Evolutionary conservation across 2,329 filamentous ascomycete species (phyloP).

Genomic region (Claviceps humidiphila): DNA sequence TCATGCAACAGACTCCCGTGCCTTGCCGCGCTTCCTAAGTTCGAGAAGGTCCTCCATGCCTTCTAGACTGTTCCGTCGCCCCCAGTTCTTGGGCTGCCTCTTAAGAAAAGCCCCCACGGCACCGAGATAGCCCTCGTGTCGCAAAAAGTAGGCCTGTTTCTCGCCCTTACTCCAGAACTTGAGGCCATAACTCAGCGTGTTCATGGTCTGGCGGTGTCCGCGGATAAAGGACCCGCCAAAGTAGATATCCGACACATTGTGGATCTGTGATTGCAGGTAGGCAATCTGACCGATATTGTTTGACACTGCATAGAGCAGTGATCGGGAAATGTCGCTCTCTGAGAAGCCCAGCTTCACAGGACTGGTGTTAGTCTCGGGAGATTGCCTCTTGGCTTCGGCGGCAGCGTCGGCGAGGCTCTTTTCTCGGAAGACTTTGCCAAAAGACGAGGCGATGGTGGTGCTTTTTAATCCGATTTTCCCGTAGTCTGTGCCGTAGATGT

Average conservation of each 20-base stretch:
- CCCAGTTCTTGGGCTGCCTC: conserved; percentile 83
- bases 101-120: conserved; percentile 90
- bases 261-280: conserved; percentile 92
- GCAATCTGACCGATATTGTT: conserved; percentile 99
- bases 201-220: conserved; percentile 94
- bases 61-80: conserved; percentile 67
- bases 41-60: conserved; percentile 20
- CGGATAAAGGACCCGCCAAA: conserved; percentile 96
- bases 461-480: conserved; percentile 93
- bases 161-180: conserved; percentile 91
- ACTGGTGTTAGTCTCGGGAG: conserved; percentile 30
- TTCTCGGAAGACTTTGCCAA: conserved; percentile 92
- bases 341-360: conserved; percentile 44
- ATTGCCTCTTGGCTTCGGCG: conserved; percentile 57
- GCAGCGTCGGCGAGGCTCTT: conserved; percentile 70
- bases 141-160: conserved; percentile 90
- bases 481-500: conserved; percentile 95
- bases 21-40: conserved; percentile 12
- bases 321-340: conserved; percentile 75
- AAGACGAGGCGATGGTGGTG: conserved; percentile 88
- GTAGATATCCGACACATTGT: conserved; percentile 83
- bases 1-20: conserved; percentile 4
- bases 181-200: conserved; percentile 91
- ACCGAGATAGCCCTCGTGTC: conserved; percentile 92
- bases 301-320: conserved; percentile 84